These are phyloP conservation scores for Babesia bovis DNA, from an alignment of 169 alveolate genomes.

Conservation along the genomic window DNA sequence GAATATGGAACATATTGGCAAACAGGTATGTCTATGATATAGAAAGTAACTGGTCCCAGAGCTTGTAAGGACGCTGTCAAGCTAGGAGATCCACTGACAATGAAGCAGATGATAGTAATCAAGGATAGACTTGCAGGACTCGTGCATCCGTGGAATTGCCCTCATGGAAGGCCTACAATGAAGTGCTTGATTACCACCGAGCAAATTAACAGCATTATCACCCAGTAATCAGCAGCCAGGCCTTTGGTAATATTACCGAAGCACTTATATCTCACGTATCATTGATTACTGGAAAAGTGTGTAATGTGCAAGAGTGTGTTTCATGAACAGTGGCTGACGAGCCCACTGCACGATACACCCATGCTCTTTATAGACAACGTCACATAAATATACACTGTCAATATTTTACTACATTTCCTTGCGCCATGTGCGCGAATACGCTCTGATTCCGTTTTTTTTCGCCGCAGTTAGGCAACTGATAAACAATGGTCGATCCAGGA, in stretches of 20 bases:
- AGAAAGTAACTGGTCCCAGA: slow-evolving; percentile 60
- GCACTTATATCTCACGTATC: no score
- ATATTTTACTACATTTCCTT: no score
- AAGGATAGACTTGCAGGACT: slow-evolving; percentile 84
- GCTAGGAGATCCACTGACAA: slow-evolving; percentile 92
- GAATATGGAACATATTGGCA: slow-evolving; percentile 85
- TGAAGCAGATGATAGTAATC: slow-evolving; percentile 85
- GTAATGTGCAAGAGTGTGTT: no score
- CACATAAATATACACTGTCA: no score
- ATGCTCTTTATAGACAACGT: no score
- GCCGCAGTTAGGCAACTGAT: not conserved
- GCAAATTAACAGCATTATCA: slow-evolving; percentile 29
- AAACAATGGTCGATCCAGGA: slow-evolving; percentile 5
- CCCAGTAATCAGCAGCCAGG: no score
- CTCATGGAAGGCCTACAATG: slow-evolving; percentile 99
- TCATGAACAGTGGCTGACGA: no score
- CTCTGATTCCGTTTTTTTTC: no score
- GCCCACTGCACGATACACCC: no score
- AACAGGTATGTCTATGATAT: slow-evolving; percentile 70
- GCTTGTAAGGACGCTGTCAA: slow-evolving; percentile 96
- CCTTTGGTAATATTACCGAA: no score
- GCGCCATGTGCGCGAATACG: no score
- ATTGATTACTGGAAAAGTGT: no score
- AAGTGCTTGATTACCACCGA: slow-evolving; percentile 66
- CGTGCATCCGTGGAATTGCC: slow-evolving; percentile 99